Evolutionary conservation across 2,329 filamentous ascomycete species (phyloP), one percentile per base, ranked within the genome.

Genomic region (Tympanopsis confertula): DNA sequence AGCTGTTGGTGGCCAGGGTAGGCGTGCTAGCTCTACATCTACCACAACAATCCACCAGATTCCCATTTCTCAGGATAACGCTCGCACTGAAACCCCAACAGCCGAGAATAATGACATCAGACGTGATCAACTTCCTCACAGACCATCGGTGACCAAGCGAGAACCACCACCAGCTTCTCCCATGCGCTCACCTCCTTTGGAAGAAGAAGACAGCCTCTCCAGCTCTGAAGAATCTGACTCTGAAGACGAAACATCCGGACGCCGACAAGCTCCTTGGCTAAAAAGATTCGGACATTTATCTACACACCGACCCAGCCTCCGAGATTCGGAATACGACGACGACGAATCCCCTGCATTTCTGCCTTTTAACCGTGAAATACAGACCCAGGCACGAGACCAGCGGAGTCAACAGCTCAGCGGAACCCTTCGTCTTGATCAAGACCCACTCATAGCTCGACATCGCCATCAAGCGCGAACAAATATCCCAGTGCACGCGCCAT

Each of bases 271-370:
- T 4, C 52, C 50, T 2, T 45, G 50, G 7, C 57, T 58, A 38
- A 54, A 51, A 41, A 55, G 56, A 5, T 61, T 61, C 39, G 58
- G 58, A 5, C 56, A 56, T 41, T 58, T 56, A 35, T 63, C 59
- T 3, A 54, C 46, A 3, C 56, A 59, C 39, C 52, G 50, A 18
- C 46, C 50, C 2, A 45, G 54, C 28, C 38, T 55, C 12, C 42
- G 50, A 17, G 55, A 59, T 19, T 54, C 59, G 3, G 59, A 61
- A 15, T 54, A 63, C 13, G 60, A 63, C 18, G 62, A 62, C 12
- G 62, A 66, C 24, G 62, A 65, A 15, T 53, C 61, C 0, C 63
- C 62, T 0, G 61, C 63, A 2, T 68, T 68, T 39, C 50, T 67
- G 1, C 63, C 64, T 1, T 47, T 66, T 15, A 45, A 50, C 4